phyloP scores from a whole-genome alignment of 116 monocot species.

The Posidonia oceanica region DNA sequence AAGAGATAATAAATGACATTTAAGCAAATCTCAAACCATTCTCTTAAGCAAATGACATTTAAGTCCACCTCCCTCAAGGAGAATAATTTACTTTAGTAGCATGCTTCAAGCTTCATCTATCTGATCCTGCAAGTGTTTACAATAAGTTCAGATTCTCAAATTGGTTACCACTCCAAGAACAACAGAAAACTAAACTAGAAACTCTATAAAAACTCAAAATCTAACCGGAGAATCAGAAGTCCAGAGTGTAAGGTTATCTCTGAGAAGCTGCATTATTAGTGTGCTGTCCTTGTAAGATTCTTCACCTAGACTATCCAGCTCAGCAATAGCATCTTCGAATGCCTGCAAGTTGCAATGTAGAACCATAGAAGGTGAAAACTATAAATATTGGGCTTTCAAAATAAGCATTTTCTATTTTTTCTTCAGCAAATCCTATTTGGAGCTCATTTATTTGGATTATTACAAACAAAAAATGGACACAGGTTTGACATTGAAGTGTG shows the following conservation, averaged over 20 bases:
- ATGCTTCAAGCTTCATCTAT: slow-evolving; percentile 4
- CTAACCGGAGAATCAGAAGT: slow-evolving; percentile 9
- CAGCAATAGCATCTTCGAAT: slow-evolving; percentile 15
- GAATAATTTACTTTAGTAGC: neutral
- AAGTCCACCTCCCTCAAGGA: neutral
- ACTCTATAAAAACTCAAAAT: neutral
- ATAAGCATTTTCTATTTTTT: neutral
- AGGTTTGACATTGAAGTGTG: too few relatives aligned
- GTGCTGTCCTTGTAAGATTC: slow-evolving; percentile 18
- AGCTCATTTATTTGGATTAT: too few relatives aligned
- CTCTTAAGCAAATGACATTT: neutral
- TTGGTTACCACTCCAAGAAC: neutral
- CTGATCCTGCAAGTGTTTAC: slow-evolving; percentile 6
- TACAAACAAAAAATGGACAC: too few relatives aligned
- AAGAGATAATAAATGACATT: too few relatives aligned
- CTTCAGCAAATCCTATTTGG: neutral
- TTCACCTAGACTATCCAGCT: slow-evolving; percentile 13
- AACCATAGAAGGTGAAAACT: neutral
- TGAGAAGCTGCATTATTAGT: slow-evolving; percentile 13
- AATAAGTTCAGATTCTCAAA: neutral
- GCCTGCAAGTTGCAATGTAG: neutral
- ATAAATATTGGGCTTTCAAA: neutral
- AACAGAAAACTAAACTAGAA: neutral
- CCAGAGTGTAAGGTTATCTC: slow-evolving; percentile 16
- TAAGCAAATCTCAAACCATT: neutral